These are phyloP conservation scores for Chrysopogon serrulatus DNA, from an alignment of 176 grass and related monocot species.

Conservation along the genomic window DNA sequence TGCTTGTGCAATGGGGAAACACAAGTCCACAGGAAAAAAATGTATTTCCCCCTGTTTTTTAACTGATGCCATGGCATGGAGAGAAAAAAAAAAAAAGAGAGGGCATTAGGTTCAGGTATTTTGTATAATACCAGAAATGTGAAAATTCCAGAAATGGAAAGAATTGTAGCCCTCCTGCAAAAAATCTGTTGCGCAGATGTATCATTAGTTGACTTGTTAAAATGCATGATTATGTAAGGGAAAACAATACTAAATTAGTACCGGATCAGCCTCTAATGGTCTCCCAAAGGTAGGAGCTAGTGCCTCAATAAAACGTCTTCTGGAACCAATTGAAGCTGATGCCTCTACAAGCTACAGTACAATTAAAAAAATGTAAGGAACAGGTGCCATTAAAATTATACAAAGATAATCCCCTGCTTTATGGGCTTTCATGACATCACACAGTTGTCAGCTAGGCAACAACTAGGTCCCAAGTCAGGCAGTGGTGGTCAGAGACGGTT, in stretches of 20 bases:
- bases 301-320: constrained; percentile 96
- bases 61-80: neutral
- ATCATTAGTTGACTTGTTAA: constrained; percentile 6
- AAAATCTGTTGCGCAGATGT: constrained; percentile 59
- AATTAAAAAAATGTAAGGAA: constrained; percentile 16
- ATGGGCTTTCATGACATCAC: neutral
- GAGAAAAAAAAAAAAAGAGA: constrained; percentile 1
- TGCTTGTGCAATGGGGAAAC: neutral
- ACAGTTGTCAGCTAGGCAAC: neutral
- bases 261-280: constrained; percentile 92
- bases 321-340: constrained; percentile 83
- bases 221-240: neutral
- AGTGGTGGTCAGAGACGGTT: neutral
- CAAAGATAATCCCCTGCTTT: neutral
- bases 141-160: constrained; percentile 74
- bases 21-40: neutral
- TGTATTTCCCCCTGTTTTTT: neutral
- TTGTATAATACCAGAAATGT: constrained; percentile 83
- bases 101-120: constrained; percentile 7
- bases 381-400: neutral
- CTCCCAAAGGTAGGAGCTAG: constrained; percentile 69
- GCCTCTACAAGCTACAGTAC: constrained; percentile 70
- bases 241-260: constrained; percentile 22
- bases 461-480: neutral
- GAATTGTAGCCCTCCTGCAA: constrained; percentile 77